A percentile compares a stretch with the other conserved stretches of the same genome.
phyloP scores from a whole-genome alignment of 345 rosid genomes.

The Camelina laxa region DNA sequence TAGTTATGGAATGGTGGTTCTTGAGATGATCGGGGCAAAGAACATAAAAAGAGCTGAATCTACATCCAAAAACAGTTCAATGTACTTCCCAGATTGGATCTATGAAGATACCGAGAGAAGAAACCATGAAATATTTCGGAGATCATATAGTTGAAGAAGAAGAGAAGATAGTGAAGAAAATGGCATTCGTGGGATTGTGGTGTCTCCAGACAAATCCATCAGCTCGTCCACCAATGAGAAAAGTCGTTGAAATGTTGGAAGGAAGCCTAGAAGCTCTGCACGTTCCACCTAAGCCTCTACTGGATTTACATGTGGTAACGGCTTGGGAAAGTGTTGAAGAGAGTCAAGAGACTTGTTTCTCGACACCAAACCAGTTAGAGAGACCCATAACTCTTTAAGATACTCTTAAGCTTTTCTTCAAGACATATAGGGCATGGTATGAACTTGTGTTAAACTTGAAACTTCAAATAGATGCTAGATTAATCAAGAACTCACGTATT shows the following conservation, averaged over 20 bases:
- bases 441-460: too few relatives aligned
- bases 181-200: conserved; percentile 46
- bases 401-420: too few relatives aligned
- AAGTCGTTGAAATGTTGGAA: conserved; percentile 47
- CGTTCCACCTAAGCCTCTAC: conserved; percentile 48
- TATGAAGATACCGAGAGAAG: conserved; percentile 33
- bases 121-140: not conserved
- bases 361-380: conserved; percentile 2
- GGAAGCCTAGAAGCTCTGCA: conserved; percentile 34
- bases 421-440: too few relatives aligned
- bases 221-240: conserved; percentile 40
- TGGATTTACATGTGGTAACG: not conserved
- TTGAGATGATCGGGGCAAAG: conserved; percentile 39
- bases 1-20: conserved; percentile 47
- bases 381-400: too few relatives aligned
- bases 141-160: not conserved
- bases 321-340: not conserved
- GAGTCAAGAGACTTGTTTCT: conserved; percentile 3
- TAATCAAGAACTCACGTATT: too few relatives aligned
- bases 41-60: conserved; percentile 9
- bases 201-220: conserved; percentile 45
- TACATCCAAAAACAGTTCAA: conserved; percentile 2
- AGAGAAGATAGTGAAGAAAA: conserved; percentile 27
- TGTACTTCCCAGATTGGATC: conserved; percentile 39
- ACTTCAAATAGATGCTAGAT: too few relatives aligned